Percentiles rank a stretch among this genome's conserved stretches.
Evolutionary conservation across 129 eudicot genomes (phyloP).

Genomic region (Artemisia annua): DNA sequence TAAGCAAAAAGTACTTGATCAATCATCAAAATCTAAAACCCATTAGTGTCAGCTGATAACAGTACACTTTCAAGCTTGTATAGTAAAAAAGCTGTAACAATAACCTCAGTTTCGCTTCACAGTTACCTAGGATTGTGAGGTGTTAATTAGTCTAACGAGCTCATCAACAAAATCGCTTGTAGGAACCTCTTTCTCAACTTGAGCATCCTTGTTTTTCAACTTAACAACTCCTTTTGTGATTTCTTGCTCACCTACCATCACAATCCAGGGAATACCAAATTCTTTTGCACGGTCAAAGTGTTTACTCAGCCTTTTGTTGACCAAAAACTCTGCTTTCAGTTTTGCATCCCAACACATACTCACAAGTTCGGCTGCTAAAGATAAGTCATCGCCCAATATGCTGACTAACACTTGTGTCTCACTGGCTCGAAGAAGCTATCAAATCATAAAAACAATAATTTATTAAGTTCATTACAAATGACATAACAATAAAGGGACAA

Average conservation of each 20-base stretch:
- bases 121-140: background rate
- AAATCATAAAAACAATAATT: background rate
- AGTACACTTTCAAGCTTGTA: background rate
- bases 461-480: background rate
- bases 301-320: constrained; percentile 57
- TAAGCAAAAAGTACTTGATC: background rate
- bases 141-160: constrained; percentile 45
- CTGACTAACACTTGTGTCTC: constrained; percentile 82
- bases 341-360: constrained; percentile 69
- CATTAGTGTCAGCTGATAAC: background rate
- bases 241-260: constrained; percentile 68
- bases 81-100: background rate
- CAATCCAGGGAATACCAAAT: constrained; percentile 74
- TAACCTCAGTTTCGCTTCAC: background rate
- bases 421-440: constrained; percentile 56
- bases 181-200: constrained; percentile 45
- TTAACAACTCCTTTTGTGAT: constrained; percentile 50
- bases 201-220: constrained; percentile 51
- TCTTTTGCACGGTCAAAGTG: constrained; percentile 72
- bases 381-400: constrained; percentile 58
- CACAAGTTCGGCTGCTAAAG: constrained; percentile 59
- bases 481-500: constrained; percentile 1
- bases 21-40: background rate
- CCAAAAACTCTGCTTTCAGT: constrained; percentile 65
- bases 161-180: constrained; percentile 54